These are phyloP conservation scores for Sorghum bicolor DNA, from an alignment of 176 grass and related monocot species.

Conservation along the genomic window DNA sequence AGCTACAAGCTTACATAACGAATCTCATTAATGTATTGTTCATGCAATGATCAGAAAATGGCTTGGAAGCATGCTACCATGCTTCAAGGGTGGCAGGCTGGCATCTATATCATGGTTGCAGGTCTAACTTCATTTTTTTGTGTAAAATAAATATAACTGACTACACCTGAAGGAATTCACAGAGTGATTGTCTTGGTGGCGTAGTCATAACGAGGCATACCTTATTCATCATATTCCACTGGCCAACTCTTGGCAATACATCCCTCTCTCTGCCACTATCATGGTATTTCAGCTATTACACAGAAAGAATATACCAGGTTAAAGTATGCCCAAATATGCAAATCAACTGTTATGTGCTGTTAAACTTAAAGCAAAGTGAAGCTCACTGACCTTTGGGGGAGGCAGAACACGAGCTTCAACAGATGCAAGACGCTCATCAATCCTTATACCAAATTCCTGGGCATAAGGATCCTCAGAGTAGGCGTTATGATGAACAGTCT, in stretches of 20 bases:
- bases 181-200: not conserved
- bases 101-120: conserved; percentile 1
- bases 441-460: conserved; percentile 86
- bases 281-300: conserved; percentile 83
- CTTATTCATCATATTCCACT: conserved; percentile 99
- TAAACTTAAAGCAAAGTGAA: not conserved
- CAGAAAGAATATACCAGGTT: conserved; percentile 5
- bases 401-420: conserved; percentile 93
- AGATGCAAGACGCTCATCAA: conserved; percentile 71
- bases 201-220: conserved; percentile 28
- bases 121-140: not conserved
- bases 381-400: conserved; percentile 61
- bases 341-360: not conserved
- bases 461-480: conserved; percentile 82
- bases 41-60: not conserved
- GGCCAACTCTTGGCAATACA: conserved; percentile 84
- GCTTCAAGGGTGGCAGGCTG: not conserved
- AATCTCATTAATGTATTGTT: not conserved
- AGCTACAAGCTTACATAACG: not conserved
- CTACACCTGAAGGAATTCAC: not conserved
- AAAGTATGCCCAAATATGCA: conserved; percentile 14
- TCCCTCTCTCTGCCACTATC: conserved; percentile 89
- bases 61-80: not conserved
- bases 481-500: conserved; percentile 91
- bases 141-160: not conserved